Conservation (phyloP, 75 land plant genomes). For the Picea sitchensis region DNA sequence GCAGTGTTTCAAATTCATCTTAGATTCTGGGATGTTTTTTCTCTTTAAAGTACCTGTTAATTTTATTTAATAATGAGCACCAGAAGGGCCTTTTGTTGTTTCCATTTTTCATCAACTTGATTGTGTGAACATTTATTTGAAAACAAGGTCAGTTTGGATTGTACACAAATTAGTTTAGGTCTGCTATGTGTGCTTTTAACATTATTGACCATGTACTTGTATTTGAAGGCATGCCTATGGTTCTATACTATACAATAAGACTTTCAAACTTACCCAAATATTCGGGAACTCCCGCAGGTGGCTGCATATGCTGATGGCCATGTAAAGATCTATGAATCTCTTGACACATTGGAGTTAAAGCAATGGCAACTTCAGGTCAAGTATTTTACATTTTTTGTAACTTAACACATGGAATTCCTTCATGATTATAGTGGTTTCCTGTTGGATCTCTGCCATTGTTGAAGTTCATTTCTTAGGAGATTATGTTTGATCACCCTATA, state of each 20-base stretch:
- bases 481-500: background rate
- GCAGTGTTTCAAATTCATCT: background rate
- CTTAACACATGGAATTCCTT: background rate
- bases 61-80: background rate
- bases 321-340: constrained; percentile 68
- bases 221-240: background rate
- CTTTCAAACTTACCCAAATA: background rate
- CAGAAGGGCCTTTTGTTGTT: background rate
- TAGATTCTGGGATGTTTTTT: background rate
- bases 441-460: background rate
- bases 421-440: background rate
- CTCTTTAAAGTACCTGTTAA: background rate
- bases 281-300: constrained; percentile 39
- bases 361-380: constrained; percentile 95
- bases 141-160: background rate
- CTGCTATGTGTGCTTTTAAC: background rate
- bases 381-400: background rate
- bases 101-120: background rate
- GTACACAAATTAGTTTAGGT: background rate
- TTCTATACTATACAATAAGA: background rate
- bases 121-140: background rate
- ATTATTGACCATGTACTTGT: background rate
- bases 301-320: constrained; percentile 79
- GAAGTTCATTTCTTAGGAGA: background rate
- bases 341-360: constrained; percentile 62